These are phyloP conservation scores for Citropsis articulata DNA, from an alignment of 345 rosid genomes.

Conservation along the genomic window DNA sequence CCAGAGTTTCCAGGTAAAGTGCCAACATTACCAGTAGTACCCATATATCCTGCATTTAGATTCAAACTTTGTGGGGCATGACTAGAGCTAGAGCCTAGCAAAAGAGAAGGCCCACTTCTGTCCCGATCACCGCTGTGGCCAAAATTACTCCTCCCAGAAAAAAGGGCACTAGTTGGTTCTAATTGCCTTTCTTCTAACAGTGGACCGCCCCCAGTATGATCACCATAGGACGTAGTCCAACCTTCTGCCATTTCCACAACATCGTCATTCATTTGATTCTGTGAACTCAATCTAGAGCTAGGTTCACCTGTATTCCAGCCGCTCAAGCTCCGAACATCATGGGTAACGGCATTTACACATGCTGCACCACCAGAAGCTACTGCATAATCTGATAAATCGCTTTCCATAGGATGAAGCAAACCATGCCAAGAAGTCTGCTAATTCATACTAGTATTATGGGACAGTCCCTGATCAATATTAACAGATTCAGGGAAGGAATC, in stretches of 20 bases:
- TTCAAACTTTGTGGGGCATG: slow-evolving; percentile 32
- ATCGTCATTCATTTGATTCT: slow-evolving; percentile 42
- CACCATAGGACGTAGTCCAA: slow-evolving; percentile 38
- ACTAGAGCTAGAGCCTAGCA: slow-evolving; percentile 55
- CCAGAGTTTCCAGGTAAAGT: slow-evolving; percentile 58
- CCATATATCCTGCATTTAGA: slow-evolving; percentile 38
- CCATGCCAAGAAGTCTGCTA: slow-evolving; percentile 39
- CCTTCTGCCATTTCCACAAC: slow-evolving; percentile 47
- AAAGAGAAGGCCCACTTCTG: slow-evolving; percentile 40
- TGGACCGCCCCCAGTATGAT: slow-evolving; percentile 31
- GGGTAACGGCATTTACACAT: slow-evolving; percentile 35
- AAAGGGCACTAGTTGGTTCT: slow-evolving; percentile 31
- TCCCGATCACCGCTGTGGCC: slow-evolving; percentile 36
- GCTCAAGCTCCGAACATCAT: slow-evolving; percentile 38
- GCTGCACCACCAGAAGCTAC: slow-evolving; percentile 40
- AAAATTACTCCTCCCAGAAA: slow-evolving; percentile 31
- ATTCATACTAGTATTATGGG: slow-evolving; percentile 28
- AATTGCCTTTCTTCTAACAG: slow-evolving; percentile 49
- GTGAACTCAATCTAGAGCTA: slow-evolving; percentile 42
- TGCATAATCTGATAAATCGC: slow-evolving; percentile 32
- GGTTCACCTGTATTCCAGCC: slow-evolving; percentile 70
- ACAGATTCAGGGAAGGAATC: slow-evolving; percentile 53
- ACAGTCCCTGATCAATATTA: slow-evolving; percentile 48
- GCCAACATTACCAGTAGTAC: slow-evolving; percentile 34
- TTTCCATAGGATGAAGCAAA: slow-evolving; percentile 46